Base-by-base conservation (phyloP, 2,329 filamentous ascomycete genomes). In the Xylaria sp. region DNA sequence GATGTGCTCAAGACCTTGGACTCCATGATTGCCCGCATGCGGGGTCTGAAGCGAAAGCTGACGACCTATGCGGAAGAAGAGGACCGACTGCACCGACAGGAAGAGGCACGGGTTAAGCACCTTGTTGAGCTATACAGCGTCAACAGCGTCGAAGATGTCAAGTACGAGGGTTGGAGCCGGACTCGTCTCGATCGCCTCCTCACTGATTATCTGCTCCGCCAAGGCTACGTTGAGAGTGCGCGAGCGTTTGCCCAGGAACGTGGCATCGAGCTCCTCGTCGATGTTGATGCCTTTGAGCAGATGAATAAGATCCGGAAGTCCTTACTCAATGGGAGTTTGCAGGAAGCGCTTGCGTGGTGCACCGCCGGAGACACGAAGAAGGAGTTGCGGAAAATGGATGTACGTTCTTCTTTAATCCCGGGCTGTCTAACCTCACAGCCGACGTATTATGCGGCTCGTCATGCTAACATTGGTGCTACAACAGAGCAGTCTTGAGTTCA, bases 101-200 rank as follows among this genome's bases (percentile, higher is more conserved):
- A 90, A 35, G 84, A 85, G 56, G 88, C 90, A 63, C 85, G 94
- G 37, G 86, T 96, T 60, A 79, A 83, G 30, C 92, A 99, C 75
- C 79, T 99, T 39, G 84, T 90, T 66, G 86, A 92, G 66, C 80
- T 99, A 3, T 91, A 94, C 73, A 76, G 82, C 50, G 90, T 97
- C 68, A 83, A 88, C 59, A 90, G 85, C 62, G 80, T 97, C 62
- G 89, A 91, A 55, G 94, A 99, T 72, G 91, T 96, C 67, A 91
- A 91, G 71, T 99, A 97, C 76, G 93, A 97, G 71, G 80, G 84
- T 59, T 99, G 94, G 94, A 91, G 89, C 62, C 84, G 90, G 57
- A 84, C 84, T 46, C 81, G 94, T 19, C 79, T 99, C 50, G 89
- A 96, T 74, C 81, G 94, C 16, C 77, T 97, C 59, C 76, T 99